phyloP scores from a whole-genome alignment of 2,329 filamentous ascomycete species.

The Trichoderma sp. region DNA sequence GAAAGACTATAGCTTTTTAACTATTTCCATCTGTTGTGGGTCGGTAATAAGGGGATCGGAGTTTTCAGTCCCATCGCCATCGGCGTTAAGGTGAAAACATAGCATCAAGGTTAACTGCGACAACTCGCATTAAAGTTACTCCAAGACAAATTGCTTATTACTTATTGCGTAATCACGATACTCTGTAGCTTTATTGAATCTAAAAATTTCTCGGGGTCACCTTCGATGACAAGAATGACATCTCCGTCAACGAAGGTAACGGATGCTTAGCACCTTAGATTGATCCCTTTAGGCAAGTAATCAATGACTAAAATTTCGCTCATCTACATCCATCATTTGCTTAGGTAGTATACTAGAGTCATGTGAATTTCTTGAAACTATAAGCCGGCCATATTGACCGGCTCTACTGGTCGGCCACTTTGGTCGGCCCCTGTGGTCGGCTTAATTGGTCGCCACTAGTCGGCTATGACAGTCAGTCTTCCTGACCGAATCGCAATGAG shows the following conservation, averaged over 20 bases:
- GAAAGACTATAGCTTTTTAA: neutral
- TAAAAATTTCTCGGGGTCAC: neutral
- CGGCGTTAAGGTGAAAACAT: neutral
- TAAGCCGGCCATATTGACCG: neutral
- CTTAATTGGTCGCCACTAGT: neutral
- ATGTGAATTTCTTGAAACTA: neutral
- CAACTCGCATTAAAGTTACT: neutral
- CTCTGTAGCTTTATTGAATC: neutral
- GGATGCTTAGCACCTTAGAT: neutral
- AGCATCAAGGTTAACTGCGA: neutral
- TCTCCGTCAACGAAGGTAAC: neutral
- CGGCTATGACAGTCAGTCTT: neutral
- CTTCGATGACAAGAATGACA: neutral
- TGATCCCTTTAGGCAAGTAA: neutral
- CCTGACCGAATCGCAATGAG: neutral
- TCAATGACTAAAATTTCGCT: neutral
- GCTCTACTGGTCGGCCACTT: neutral
- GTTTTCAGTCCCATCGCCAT: neutral
- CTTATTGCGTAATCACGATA: neutral
- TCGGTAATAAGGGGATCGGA: neutral
- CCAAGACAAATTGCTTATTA: neutral
- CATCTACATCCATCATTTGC: neutral
- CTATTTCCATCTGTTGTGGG: neutral
- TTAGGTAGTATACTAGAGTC: neutral
- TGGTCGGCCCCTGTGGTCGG: conserved; percentile 1